Evolutionary conservation across 306 rosid species (phyloP).

Genomic region (Cucurbita moschata): DNA sequence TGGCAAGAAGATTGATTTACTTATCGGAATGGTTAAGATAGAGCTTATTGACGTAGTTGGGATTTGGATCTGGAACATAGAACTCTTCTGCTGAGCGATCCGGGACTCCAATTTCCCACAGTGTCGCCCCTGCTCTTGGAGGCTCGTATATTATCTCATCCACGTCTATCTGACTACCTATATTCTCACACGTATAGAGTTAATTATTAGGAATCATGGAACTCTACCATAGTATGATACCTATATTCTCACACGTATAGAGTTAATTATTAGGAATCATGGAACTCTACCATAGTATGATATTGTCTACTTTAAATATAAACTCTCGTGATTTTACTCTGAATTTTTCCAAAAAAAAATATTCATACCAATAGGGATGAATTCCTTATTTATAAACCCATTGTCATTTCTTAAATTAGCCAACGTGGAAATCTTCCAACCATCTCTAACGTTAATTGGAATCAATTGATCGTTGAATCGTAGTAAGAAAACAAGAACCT

Average conservation of each 20-base stretch:
- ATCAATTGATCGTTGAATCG: neutral
- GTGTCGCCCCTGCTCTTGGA: slow-evolving; percentile 83
- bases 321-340: no score
- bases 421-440: no score
- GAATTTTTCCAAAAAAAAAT: no score
- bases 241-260: slow-evolving; percentile 15
- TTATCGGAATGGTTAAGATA: slow-evolving; percentile 69
- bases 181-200: neutral
- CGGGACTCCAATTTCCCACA: slow-evolving; percentile 94
- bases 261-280: neutral
- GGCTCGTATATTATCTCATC: slow-evolving; percentile 63
- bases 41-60: slow-evolving; percentile 59
- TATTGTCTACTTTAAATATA: no score
- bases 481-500: slow-evolving; percentile 21
- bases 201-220: neutral
- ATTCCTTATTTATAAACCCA: no score
- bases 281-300: no score
- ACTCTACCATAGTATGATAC: neutral
- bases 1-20: slow-evolving; percentile 11
- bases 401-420: no score
- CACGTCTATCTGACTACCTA: slow-evolving; percentile 38
- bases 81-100: slow-evolving; percentile 84
- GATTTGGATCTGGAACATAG: slow-evolving; percentile 78
- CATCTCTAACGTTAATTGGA: no score
- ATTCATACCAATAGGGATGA: no score